These are phyloP conservation scores for Yamadazyma diospyri DNA, from an alignment of 1,139 yeast genomes.

Conservation along the genomic window DNA sequence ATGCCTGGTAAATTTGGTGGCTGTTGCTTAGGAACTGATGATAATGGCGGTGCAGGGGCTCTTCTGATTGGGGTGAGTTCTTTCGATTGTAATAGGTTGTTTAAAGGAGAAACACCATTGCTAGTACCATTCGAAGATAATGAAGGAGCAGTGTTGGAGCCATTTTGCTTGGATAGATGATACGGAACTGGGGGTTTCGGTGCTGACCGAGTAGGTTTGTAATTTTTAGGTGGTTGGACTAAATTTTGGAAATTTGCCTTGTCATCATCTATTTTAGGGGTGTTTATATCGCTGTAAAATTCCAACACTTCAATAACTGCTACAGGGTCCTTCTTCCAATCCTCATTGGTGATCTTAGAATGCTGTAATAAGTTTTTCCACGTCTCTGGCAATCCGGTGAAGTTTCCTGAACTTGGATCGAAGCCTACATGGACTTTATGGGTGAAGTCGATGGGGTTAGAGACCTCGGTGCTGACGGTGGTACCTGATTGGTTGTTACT, in stretches of 20 bases:
- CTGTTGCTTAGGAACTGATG: constrained; percentile 25
- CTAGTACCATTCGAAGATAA: constrained; percentile 1
- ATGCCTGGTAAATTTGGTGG: constrained; percentile 31
- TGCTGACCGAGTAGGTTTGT: constrained; percentile 39
- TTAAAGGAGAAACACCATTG: constrained; percentile 30
- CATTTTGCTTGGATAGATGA: constrained; percentile 25
- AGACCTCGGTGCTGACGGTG: constrained; percentile 42
- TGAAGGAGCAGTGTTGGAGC: not conserved
- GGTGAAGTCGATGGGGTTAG: constrained; percentile 74
- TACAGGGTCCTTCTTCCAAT: constrained; percentile 79
- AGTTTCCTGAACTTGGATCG: constrained; percentile 68
- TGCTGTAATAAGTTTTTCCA: constrained; percentile 75
- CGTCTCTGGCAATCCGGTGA: constrained; percentile 75
- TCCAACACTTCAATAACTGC: constrained; percentile 91
- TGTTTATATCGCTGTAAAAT: constrained; percentile 58
- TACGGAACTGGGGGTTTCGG: constrained; percentile 46
- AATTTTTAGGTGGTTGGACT: constrained; percentile 16
- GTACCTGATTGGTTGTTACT: not conserved
- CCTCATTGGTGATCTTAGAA: constrained; percentile 77
- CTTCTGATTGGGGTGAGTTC: constrained; percentile 48
- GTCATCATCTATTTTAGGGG: constrained; percentile 12
- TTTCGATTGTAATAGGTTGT: constrained; percentile 24
- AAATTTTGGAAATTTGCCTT: constrained; percentile 12
- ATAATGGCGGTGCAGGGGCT: constrained; percentile 54
- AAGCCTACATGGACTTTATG: constrained; percentile 63